Percentiles rank a stretch among this genome's conserved stretches.
Evolutionary conservation across 345 rosid genomes (phyloP).

Genomic region (Populus deltoides): DNA sequence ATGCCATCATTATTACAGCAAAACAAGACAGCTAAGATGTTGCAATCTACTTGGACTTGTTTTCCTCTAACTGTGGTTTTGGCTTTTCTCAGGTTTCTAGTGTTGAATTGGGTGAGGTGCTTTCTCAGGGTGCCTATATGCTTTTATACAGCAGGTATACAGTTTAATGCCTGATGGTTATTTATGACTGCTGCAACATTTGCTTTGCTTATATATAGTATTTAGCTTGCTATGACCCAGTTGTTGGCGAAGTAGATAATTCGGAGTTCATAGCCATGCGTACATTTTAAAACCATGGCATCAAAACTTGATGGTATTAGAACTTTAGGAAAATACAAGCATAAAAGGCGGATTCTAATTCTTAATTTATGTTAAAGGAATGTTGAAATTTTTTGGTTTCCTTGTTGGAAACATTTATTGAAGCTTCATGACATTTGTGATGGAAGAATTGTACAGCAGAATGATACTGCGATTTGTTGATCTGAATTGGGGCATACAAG

Average conservation of each 20-base stretch:
- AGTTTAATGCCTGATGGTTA: background rate
- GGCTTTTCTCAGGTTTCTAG: conserved; percentile 52
- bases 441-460: background rate
- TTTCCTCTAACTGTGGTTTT: conserved; percentile 12
- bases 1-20: background rate
- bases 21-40: background rate
- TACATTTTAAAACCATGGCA: background rate
- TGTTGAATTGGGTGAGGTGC: conserved; percentile 80
- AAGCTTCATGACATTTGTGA: background rate
- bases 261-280: background rate
- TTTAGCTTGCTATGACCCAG: background rate
- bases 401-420: background rate
- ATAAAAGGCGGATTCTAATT: background rate
- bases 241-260: background rate
- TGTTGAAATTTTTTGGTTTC: conserved; percentile 3
- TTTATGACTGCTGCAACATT: background rate
- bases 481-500: background rate
- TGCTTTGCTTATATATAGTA: background rate
- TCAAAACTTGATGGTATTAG: background rate
- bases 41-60: background rate
- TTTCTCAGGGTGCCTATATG: conserved; percentile 95
- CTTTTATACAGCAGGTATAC: conserved; percentile 86
- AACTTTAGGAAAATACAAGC: background rate
- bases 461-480: background rate
- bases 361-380: background rate